Conservation (phyloP, 1,139 yeast species). For the Geotrichum carabidarum region DNA sequence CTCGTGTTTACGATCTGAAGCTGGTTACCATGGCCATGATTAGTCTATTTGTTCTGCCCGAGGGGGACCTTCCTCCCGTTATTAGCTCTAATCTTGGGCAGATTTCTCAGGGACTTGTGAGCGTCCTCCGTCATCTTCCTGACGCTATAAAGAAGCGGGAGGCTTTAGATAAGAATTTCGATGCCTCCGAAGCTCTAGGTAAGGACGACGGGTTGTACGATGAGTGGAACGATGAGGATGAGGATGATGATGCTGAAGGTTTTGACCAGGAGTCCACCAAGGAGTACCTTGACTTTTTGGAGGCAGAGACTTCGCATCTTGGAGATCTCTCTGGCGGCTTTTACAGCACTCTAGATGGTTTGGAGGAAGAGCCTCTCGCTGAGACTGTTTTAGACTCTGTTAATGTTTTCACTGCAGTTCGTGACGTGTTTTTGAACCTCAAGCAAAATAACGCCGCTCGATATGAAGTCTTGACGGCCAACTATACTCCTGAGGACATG, state of each 20-base stretch:
- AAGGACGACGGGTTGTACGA: conserved; percentile 37
- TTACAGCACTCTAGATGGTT: conserved; percentile 47
- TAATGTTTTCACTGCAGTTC: conserved; percentile 54
- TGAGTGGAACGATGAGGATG: conserved; percentile 57
- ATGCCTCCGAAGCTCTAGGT: conserved; percentile 33
- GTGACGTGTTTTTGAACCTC: conserved; percentile 40
- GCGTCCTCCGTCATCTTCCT: conserved; percentile 58
- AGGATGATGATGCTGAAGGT: conserved; percentile 37
- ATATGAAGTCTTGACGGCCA: conserved; percentile 30
- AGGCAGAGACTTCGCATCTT: conserved; percentile 28
- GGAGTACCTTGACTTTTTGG: conserved; percentile 34
- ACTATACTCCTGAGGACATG: conserved; percentile 36
- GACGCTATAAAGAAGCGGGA: conserved; percentile 61
- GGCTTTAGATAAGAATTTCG: conserved; percentile 53
- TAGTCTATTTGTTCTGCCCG: conserved; percentile 42
- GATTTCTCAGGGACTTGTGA: conserved; percentile 47
- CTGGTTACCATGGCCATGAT: conserved; percentile 64
- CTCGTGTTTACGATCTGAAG: conserved; percentile 80
- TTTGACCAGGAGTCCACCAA: conserved; percentile 34
- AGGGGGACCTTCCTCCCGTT: conserved; percentile 37
- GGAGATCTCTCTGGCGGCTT: conserved; percentile 6
- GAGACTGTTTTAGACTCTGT: conserved; percentile 71
- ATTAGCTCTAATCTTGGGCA: conserved; percentile 35
- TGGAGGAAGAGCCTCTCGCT: conserved; percentile 75
- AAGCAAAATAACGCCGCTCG: conserved; percentile 30